Percentiles rank a stretch among this genome's conserved stretches.
These are phyloP conservation scores for Ploettnerulaceae sp. DNA, from an alignment of 2,329 filamentous ascomycete genomes.

Conservation along the genomic window DNA sequence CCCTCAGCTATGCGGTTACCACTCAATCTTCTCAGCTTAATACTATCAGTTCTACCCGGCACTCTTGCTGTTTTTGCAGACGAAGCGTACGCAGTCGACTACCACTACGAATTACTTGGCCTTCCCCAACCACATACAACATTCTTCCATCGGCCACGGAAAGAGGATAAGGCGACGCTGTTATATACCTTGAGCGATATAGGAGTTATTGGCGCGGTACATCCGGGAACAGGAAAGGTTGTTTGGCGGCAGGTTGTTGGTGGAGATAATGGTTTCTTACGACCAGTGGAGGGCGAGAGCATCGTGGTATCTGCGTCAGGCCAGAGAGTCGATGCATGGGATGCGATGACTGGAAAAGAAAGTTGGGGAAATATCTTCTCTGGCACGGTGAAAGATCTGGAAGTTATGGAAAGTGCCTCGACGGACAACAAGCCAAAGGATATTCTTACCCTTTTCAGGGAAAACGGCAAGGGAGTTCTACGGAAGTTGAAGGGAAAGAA, in stretches of 20 bases:
- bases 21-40: constrained; percentile 28
- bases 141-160: constrained; percentile 87
- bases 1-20: constrained; percentile 28
- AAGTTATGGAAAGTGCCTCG: constrained; percentile 65
- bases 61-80: constrained; percentile 71
- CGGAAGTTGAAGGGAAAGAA: constrained; percentile 67
- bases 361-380: constrained; percentile 65
- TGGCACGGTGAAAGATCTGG: constrained; percentile 62
- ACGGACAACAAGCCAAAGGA: constrained; percentile 55
- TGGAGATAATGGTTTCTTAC: constrained; percentile 45
- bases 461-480: constrained; percentile 53
- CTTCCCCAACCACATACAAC: constrained; percentile 76
- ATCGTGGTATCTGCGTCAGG: constrained; percentile 71
- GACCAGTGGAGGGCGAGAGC: constrained; percentile 73
- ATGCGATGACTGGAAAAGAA: constrained; percentile 73
- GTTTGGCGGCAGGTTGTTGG: constrained; percentile 81
- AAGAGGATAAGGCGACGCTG: constrained; percentile 77
- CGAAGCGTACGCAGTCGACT: constrained; percentile 88
- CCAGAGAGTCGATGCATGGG: constrained; percentile 71
- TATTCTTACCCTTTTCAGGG: constrained; percentile 61
- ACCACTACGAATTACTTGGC: constrained; percentile 85
- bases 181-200: constrained; percentile 88
- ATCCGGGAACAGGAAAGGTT: constrained; percentile 76
- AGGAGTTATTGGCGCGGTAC: constrained; percentile 78
- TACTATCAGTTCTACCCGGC: constrained; percentile 30